Conservation (phyloP, 179 eudicot genomes). For the Silene coronaria region DNA sequence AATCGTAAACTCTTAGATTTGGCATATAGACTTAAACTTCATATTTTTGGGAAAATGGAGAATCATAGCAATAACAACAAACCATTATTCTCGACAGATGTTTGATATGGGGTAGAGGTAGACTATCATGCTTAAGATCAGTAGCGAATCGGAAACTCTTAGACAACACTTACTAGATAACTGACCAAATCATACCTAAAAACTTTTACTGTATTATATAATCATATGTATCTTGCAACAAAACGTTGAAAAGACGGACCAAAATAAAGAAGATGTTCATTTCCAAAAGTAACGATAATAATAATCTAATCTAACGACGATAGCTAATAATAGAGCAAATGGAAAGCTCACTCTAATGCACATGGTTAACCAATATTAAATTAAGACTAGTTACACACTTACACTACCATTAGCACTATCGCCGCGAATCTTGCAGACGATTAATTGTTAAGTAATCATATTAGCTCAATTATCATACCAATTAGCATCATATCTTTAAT, state of each 20-base stretch:
- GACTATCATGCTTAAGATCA: not conserved
- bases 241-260: not conserved
- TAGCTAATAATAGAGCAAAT: not conserved
- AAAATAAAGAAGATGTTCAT: not conserved
- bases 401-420: not conserved
- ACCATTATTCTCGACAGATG: not conserved
- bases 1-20: not conserved
- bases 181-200: not conserved
- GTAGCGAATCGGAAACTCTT: not conserved
- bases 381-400: not conserved
- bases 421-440: constrained; percentile 19
- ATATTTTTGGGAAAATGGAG: not conserved
- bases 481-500: not conserved
- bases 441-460: not conserved
- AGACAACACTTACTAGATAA: not conserved
- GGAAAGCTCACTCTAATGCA: constrained; percentile 5
- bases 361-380: constrained; percentile 15
- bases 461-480: constrained; percentile 1
- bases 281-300: not conserved
- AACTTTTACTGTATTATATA: constrained; percentile 8
- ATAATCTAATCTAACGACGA: not conserved
- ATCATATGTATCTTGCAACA: not conserved
- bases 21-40: not conserved
- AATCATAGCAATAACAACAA: not conserved
- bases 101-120: not conserved